Evolutionary conservation across 495 filamentous ascomycete species (phyloP).

Genomic region (Tuber umbilicatum): DNA sequence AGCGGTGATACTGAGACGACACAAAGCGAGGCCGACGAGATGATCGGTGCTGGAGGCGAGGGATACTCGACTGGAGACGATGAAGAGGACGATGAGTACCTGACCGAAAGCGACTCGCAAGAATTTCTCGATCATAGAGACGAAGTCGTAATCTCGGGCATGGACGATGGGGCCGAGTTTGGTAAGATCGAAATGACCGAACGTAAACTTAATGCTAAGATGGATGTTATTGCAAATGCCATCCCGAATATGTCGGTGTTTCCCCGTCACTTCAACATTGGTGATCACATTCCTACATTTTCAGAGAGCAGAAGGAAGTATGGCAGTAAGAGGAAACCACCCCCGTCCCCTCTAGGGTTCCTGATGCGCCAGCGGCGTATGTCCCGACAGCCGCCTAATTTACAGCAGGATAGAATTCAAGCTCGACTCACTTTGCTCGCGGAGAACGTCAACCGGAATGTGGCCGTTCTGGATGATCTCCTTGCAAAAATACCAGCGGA

Average conservation of each 20-base stretch:
- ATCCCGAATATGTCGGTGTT: slow-evolving; percentile 8
- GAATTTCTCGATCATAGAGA: slow-evolving; percentile 10
- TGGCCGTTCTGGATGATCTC: slow-evolving; percentile 23
- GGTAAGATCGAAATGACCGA: slow-evolving; percentile 25
- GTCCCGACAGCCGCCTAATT: slow-evolving; percentile 17
- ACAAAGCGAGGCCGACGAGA: slow-evolving; percentile 31
- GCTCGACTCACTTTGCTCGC: slow-evolving; percentile 27
- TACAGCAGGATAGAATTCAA: slow-evolving; percentile 21
- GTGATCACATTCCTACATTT: slow-evolving; percentile 38
- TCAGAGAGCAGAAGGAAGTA: slow-evolving; percentile 29
- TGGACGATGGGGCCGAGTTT: slow-evolving; percentile 28
- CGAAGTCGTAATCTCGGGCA: slow-evolving; percentile 31
- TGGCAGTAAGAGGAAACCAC: slow-evolving; percentile 31
- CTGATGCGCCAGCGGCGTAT: slow-evolving; percentile 21
- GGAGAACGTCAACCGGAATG: slow-evolving; percentile 6
- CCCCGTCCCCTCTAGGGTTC: slow-evolving; percentile 37
- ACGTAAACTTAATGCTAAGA: slow-evolving; percentile 27
- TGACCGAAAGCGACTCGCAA: slow-evolving; percentile 5
- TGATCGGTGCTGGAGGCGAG: slow-evolving; percentile 29
- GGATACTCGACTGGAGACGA: slow-evolving; percentile 30
- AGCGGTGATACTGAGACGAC: slow-evolving; percentile 14
- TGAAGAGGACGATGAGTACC: slow-evolving; percentile 20
- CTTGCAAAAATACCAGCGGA: slow-evolving; percentile 19
- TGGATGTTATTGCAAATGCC: slow-evolving; percentile 9
- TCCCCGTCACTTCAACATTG: slow-evolving; percentile 30